Percentiles rank a stretch among this genome's conserved stretches.
These are phyloP conservation scores for Aureobasidium sp. DNA, from an alignment of 2,329 filamentous ascomycete genomes.

Conservation along the genomic window DNA sequence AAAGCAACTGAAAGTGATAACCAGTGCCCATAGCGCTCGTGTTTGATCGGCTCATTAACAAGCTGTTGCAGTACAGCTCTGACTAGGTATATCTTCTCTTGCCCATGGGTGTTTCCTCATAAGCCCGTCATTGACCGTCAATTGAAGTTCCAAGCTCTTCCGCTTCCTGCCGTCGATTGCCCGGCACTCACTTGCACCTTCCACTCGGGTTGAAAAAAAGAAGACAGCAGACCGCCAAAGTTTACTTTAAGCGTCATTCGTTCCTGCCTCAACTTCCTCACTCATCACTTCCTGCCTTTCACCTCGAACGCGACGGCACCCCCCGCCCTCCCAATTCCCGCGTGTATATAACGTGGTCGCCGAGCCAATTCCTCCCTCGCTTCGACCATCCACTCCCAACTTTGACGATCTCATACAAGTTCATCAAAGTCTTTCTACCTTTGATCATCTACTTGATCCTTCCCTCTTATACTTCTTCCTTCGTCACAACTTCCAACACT, in stretches of 20 bases:
- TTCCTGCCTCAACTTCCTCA: conserved; percentile 3
- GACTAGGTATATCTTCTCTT: not conserved
- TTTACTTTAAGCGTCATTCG: conserved; percentile 2
- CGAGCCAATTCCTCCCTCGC: not conserved
- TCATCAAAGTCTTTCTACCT: not conserved
- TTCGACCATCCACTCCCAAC: not conserved
- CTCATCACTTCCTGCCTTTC: not conserved
- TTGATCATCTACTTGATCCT: not conserved
- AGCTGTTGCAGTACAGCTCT: not conserved
- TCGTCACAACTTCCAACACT: not conserved
- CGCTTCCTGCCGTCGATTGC: not conserved
- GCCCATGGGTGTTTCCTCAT: not conserved
- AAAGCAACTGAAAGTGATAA: not conserved
- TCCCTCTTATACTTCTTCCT: not conserved
- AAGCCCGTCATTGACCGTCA: not conserved
- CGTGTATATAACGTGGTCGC: conserved; percentile 1
- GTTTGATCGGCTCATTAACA: not conserved
- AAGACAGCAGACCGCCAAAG: not conserved
- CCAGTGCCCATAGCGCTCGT: not conserved
- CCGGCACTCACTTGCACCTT: not conserved
- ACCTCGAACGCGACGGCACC: not conserved
- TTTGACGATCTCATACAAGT: not conserved
- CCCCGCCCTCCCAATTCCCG: not conserved
- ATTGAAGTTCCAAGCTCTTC: not conserved
- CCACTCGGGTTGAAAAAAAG: not conserved